Percentiles rank a stretch among this genome's conserved stretches.
These are phyloP conservation scores for Tuber aestivum DNA, from an alignment of 495 filamentous ascomycete species.

Conservation along the genomic window DNA sequence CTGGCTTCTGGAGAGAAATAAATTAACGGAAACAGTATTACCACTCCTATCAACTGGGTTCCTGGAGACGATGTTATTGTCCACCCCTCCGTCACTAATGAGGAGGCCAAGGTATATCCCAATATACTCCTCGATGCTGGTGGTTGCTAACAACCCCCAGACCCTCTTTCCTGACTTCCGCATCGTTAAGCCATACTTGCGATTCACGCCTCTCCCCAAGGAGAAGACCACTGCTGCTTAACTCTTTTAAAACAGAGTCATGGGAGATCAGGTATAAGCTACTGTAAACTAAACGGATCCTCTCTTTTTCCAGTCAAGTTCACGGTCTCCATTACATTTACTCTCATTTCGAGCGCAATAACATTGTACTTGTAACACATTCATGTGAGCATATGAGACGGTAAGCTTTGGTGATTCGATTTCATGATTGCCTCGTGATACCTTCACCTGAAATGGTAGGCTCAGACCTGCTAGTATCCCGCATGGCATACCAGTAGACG, in stretches of 20 bases:
- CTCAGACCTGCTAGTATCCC: not conserved
- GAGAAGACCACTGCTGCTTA: conserved; percentile 46
- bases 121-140: conserved; percentile 7
- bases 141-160: conserved; percentile 26
- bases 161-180: conserved; percentile 85
- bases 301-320: not conserved
- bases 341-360: not conserved
- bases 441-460: not conserved
- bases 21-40: conserved; percentile 53
- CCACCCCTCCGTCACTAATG: conserved; percentile 77
- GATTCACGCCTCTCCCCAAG: conserved; percentile 63
- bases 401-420: not conserved
- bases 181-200: conserved; percentile 87
- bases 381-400: not conserved
- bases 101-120: conserved; percentile 60
- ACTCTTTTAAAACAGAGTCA: not conserved
- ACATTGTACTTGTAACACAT: not conserved
- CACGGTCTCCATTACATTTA: not conserved
- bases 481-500: not conserved
- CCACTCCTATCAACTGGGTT: conserved; percentile 89
- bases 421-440: not conserved
- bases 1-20: conserved; percentile 3
- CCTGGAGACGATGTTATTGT: conserved; percentile 93
- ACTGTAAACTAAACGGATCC: conserved; percentile 13
- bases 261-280: not conserved